Conservation (phyloP, 78 protist genomes). For the Cyanophora paradoxa region DNA sequence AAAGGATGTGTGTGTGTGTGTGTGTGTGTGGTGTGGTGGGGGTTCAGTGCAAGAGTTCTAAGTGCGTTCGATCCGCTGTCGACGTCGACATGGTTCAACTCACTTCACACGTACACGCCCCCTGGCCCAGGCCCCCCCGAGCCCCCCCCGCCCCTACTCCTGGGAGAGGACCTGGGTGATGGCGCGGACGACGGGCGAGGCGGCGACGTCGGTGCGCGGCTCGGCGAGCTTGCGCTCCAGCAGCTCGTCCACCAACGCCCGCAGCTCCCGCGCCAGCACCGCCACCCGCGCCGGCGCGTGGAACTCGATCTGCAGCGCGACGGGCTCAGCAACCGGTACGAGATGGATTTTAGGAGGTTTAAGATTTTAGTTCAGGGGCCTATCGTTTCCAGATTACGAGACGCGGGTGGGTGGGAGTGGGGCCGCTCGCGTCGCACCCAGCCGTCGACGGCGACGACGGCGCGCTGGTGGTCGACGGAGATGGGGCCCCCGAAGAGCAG, state of each 20-base stretch:
- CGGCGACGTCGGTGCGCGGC: not conserved
- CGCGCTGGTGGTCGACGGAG: slow-evolving; percentile 11
- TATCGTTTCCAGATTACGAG: not conserved
- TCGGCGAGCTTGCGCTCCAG: not conserved
- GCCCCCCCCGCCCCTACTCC: too few relatives aligned
- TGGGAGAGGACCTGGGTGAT: too few relatives aligned
- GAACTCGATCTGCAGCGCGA: slow-evolving; percentile 48
- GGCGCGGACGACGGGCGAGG: too few relatives aligned
- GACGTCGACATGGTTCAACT: too few relatives aligned
- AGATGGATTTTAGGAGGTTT: not conserved
- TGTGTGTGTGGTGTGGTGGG: too few relatives aligned
- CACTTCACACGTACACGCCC: too few relatives aligned
- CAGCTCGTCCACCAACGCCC: not conserved
- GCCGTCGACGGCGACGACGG: slow-evolving; percentile 8
- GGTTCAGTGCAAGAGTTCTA: too few relatives aligned
- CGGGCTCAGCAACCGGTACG: not conserved
- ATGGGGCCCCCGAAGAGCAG: slow-evolving; percentile 56
- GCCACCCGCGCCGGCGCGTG: slow-evolving; percentile 9
- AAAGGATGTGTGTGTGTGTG: too few relatives aligned
- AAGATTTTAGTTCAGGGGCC: not conserved
- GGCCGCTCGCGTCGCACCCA: too few relatives aligned
- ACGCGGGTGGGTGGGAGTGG: not conserved
- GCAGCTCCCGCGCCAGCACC: not conserved
- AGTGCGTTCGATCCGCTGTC: too few relatives aligned
- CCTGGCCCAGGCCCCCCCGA: too few relatives aligned